Base-by-base conservation (phyloP, 371 early-diverging fungal species). In the Mucor circinelloides region DNA sequence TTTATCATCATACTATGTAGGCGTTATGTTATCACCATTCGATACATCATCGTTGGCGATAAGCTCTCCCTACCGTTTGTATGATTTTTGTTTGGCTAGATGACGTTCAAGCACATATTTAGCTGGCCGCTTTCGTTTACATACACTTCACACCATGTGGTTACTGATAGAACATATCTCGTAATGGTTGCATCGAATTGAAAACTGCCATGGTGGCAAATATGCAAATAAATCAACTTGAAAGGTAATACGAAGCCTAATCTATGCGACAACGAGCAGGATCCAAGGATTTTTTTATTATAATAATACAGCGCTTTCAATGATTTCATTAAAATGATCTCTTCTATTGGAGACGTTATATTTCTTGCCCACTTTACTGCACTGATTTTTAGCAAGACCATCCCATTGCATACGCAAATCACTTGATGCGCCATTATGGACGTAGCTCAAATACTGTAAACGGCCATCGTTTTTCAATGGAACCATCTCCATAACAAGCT, bases 231-330 rank as follows among this genome's bases (percentile, higher is more conserved):
- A 46, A 36, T 13, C 2, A 13, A 36, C 36, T 13, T 36, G 13
- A 44, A 44, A 44, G 44, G 44, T 19, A n/a, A 44, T 44, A 44
- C n/a, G 44, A 36, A 13, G 12, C 8, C 36, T 13, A 36, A 13
- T 36, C 1, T 8, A 36, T 36, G 36, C 13, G 12, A 36, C 3
- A 36, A 10, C 36, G 13, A 13, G n/a, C n/a, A 46, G 21, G 6
- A 46, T 46, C 8, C 5, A 36, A 10, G 17, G 32, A 23, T 48
- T 23, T 42, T 9, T 69, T 31, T 28, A 19, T 70, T 66, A 70
- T 32, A 70, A 25, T 27, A 70, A 54, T 17, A 70, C 48, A 19
- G 71, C 58, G 21, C 67, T 70, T 30, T 70, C 71, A 50, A 70
- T 31, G 0, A 66, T 28, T 46, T 70, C 67, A 32, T 66, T 25